Evolutionary conservation across 2,329 filamentous ascomycete genomes (phyloP).

Genomic region (Mariannaea elegans): DNA sequence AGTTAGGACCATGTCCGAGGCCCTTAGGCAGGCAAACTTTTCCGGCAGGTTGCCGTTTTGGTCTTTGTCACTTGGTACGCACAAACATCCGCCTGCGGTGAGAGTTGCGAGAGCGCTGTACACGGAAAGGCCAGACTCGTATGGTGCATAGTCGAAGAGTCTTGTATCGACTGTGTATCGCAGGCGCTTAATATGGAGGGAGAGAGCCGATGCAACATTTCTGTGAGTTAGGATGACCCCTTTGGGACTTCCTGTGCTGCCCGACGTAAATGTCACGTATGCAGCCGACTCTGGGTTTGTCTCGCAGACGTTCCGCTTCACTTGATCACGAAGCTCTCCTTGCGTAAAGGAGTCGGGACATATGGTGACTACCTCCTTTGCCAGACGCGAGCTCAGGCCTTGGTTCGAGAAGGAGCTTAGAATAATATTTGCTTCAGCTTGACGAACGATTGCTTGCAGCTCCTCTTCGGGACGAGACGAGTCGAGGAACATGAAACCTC

Average conservation of each 20-base stretch:
- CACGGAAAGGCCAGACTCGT: background rate
- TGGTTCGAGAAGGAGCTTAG: background rate
- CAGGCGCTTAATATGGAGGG: background rate
- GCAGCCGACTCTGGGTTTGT: conserved; percentile 1
- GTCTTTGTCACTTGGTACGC: background rate
- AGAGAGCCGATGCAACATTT: background rate
- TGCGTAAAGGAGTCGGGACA: too few species aligned
- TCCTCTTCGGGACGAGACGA: background rate
- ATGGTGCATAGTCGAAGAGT: background rate
- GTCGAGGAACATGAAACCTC: background rate
- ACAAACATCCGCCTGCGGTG: background rate
- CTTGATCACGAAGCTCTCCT: too few species aligned
- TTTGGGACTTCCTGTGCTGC: background rate
- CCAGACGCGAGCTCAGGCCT: background rate
- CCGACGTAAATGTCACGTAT: conserved; percentile 3
- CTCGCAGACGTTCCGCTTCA: conserved; percentile 1
- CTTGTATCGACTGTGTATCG: background rate
- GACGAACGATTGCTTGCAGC: background rate
- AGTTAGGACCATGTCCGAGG: background rate
- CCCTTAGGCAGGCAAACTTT: background rate
- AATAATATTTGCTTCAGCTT: background rate
- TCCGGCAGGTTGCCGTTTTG: background rate
- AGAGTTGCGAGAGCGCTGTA: background rate
- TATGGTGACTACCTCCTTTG: too few species aligned
- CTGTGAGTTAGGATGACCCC: background rate